Base-by-base conservation (phyloP, 305 asterid genomes). In the Fraxinus floribunda region DNA sequence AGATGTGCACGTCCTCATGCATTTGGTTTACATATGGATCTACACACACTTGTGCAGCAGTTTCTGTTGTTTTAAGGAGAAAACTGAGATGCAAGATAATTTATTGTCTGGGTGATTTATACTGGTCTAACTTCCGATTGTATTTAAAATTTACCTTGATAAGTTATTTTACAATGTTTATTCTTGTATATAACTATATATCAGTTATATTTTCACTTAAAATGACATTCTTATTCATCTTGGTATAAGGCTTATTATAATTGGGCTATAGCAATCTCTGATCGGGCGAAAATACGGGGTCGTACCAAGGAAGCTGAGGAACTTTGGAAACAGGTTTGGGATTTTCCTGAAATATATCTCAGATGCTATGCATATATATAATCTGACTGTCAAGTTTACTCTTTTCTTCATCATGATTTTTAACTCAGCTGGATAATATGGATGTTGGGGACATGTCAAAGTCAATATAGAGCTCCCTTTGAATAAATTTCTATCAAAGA, bases 261-360 rank as follows among this genome's bases (percentile, higher is more conserved):
- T 75, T 97, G 98, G 98, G 98, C 99, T 75, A 97, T 97, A 79
- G 99, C 99, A 86, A 94, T 97, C 88, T 97, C 99, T 75, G 99
- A 97, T 86, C 91, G 98, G 79, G 99, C 99, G 10, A 97, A 97
- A 89, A 94, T 95, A 90, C 94, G 98, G 75, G 99, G 99, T 77
- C 98, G 98, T 86, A 97, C 99, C 84, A 97, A 93, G 89, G 99
- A 97, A 89, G 99, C 98, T 64, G 99, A 97, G 92, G 99, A 97
- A 85, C 91, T 94, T 73, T 95, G 98, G 99, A 93, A 94, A 87
- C 97, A 91, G 97, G 98, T 93, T 80, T 52, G 78, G 30, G 73
- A 49, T 83, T 85, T 83, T 73, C 76, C 32, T 29, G 4, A 20
- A 24, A n/a, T 78, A 44, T 68, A 78, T 84, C 72, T 80, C 7